phyloP scores from a whole-genome alignment of 2,329 filamentous ascomycete species.

The Cladophialophora bantiana region DNA sequence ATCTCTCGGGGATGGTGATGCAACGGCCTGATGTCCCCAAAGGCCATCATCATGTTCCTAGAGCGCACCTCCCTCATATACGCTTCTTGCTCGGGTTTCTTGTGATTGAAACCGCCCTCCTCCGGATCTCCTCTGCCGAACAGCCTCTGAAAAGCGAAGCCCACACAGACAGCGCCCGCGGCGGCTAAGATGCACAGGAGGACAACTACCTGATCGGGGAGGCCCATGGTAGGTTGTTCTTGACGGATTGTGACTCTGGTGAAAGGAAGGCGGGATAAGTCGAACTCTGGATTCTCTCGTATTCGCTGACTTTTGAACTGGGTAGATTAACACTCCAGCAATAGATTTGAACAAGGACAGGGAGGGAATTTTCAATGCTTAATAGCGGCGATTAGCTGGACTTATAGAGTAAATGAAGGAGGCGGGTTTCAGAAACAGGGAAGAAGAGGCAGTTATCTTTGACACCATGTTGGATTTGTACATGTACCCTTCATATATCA shows the following conservation, averaged over 20 bases:
- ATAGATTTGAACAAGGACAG: not conserved
- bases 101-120: constrained; percentile 21
- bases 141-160: constrained; percentile 28
- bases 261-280: not conserved
- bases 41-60: constrained; percentile 24
- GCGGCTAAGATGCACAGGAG: constrained; percentile 31
- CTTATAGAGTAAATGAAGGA: not conserved
- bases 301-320: not conserved
- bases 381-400: not conserved
- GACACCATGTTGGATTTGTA: not conserved
- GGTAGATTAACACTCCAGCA: not conserved
- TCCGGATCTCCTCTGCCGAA: constrained; percentile 13
- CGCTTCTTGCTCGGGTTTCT: constrained; percentile 22
- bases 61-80: constrained; percentile 34
- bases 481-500: constrained; percentile 9
- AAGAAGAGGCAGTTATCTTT: not conserved
- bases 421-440: not conserved
- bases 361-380: not conserved
- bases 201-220: constrained; percentile 28
- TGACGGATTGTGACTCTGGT: not conserved
- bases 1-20: constrained; percentile 2
- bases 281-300: not conserved
- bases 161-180: constrained; percentile 18
- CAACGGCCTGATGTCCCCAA: constrained; percentile 20
- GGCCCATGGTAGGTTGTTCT: not conserved